phyloP scores from a whole-genome alignment of 1,284 basidiomycete genomes.

The Naganishia cerealis region DNA sequence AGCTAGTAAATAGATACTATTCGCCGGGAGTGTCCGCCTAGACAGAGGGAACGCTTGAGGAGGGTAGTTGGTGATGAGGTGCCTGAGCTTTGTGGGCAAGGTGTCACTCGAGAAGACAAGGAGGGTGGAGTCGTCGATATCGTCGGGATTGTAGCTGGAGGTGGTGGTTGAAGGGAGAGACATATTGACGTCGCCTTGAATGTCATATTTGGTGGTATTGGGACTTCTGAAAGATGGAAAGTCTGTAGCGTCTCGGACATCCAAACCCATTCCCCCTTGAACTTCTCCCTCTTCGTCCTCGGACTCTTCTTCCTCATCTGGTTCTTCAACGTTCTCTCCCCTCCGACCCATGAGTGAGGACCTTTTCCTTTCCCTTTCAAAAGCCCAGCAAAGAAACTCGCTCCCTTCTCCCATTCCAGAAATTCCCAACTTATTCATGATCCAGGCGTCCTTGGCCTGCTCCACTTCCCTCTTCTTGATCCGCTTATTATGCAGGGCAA shows the following conservation, averaged over 20 bases:
- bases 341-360: conserved; percentile 33
- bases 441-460: conserved; percentile 63
- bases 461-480: conserved; percentile 58
- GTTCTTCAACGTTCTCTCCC: conserved; percentile 33
- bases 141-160: not conserved
- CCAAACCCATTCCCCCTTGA: conserved; percentile 47
- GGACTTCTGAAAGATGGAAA: not conserved
- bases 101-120: conserved; percentile 82
- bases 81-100: conserved; percentile 74
- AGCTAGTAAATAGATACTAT: conserved; percentile 76
- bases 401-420: conserved; percentile 29
- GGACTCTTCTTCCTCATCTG: conserved; percentile 45
- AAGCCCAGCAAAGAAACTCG: conserved; percentile 38
- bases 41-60: conserved; percentile 57
- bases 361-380: conserved; percentile 34
- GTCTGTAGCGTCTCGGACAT: conserved; percentile 39
- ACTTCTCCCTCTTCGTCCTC: conserved; percentile 58
- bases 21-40: conserved; percentile 74
- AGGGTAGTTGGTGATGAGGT: conserved; percentile 71
- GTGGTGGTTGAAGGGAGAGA: not conserved
- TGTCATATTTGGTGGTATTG: not conserved
- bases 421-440: conserved; percentile 54
- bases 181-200: not conserved
- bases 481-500: conserved; percentile 37
- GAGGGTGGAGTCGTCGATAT: conserved; percentile 70